Evolutionary conservation across 371 early-diverging fungal genomes (phyloP), one percentile per base, ranked within the genome.

Genomic region (Zychaea mexicana): DNA sequence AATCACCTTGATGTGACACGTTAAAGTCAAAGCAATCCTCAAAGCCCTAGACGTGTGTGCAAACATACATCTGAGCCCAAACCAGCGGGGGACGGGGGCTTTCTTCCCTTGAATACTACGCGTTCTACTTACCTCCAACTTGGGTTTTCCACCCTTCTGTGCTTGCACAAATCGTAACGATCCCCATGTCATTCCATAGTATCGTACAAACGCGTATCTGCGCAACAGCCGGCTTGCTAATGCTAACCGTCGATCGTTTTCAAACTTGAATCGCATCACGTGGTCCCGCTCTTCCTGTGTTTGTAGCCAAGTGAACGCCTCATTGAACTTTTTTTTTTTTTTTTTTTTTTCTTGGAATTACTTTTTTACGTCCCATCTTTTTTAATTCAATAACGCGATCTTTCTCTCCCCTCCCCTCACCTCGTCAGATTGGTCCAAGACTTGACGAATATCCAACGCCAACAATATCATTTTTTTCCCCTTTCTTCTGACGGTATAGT

Each of bases 1-100:
- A 89, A 70, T 85, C 74, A n/a, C 86, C 87, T 65, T 86, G 84
- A 76, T 89, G 89, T 12, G 87, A 86, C 38, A 76, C 66, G 72
- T 89, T 89, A 60, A 81, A 87, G 59, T 82, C 80, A 1, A 33
- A 47, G 15, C 17, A 24, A 28, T 62, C 26, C 6, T 53, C 15
- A 15, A 3, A 42, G 4, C 42, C 42, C 42, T 42, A 42, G 8
- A 36, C n/a, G n/a, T n/a, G n/a, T n/a, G n/a, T n/a, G n/a, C n/a
- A n/a, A n/a, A n/a, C n/a, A n/a, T n/a, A n/a, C n/a, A n/a, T n/a
- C n/a, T n/a, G n/a, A n/a, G n/a, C n/a, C n/a, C n/a, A n/a, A n/a
- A n/a, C n/a, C n/a, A n/a, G n/a, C n/a, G n/a, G n/a, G n/a, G 12
- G 5, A 12, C 5, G 33, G 12, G 12, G 17, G 12, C 6, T 10